phyloP scores from a whole-genome alignment of 2,329 filamentous ascomycete genomes.

The Mollisia scopiformis region DNA sequence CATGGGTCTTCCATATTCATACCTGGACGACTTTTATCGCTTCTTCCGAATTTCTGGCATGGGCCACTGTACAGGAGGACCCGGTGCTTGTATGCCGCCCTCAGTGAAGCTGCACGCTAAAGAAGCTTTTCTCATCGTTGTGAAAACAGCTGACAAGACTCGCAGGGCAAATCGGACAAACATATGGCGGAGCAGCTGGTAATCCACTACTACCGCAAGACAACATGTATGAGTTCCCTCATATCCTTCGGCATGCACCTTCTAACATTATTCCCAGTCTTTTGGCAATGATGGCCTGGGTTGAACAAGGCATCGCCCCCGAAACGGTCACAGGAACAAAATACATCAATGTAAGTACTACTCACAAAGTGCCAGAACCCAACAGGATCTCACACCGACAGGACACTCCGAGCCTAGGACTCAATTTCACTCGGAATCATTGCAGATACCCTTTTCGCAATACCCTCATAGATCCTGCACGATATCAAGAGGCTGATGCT shows the following conservation, averaged over 20 bases:
- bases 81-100: conserved; percentile 40
- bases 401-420: neutral
- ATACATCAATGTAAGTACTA: neutral
- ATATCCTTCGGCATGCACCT: neutral
- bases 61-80: conserved; percentile 51
- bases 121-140: conserved; percentile 1
- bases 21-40: conserved; percentile 50
- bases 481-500: neutral
- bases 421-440: neutral
- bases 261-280: conserved; percentile 45
- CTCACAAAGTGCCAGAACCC: no score
- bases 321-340: conserved; percentile 43
- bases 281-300: conserved; percentile 50
- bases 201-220: neutral
- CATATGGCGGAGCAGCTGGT: neutral
- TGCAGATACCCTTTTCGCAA: neutral
- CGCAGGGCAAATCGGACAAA: neutral
- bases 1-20: conserved; percentile 38
- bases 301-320: conserved; percentile 44
- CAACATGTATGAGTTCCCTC: neutral
- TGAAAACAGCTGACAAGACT: neutral
- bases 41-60: conserved; percentile 55
- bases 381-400: neutral
- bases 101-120: conserved; percentile 36
- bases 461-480: neutral